Conservation (phyloP, 2,329 filamentous ascomycete species). For the Beauveria medogensis region DNA sequence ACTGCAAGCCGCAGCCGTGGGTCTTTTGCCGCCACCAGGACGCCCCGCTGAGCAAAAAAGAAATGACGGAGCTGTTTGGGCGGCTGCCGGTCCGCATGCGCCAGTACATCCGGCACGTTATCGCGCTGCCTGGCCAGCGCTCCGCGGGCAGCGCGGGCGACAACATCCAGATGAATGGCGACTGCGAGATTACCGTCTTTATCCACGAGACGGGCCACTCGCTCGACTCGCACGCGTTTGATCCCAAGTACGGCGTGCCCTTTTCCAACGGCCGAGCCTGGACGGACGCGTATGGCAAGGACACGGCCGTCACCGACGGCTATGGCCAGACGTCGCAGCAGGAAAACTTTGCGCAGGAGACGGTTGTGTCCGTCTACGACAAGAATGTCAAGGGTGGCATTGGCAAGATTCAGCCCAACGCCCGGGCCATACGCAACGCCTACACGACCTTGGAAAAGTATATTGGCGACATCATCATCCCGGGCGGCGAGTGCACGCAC, state of each 20-base stretch:
- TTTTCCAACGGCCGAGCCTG: slow-evolving; percentile 16
- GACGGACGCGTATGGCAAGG: slow-evolving; percentile 14
- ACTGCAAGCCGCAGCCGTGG: slow-evolving; percentile 21
- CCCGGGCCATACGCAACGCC: slow-evolving; percentile 9
- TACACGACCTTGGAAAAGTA: slow-evolving; percentile 10
- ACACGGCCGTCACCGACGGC: slow-evolving; percentile 13
- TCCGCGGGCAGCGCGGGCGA: slow-evolving; percentile 15
- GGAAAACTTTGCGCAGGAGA: slow-evolving; percentile 21
- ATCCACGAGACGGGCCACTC: slow-evolving; percentile 16
- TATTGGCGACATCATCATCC: slow-evolving; percentile 10
- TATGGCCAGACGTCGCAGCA: slow-evolving; percentile 16
- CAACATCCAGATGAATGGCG: slow-evolving; percentile 15
- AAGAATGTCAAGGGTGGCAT: slow-evolving; percentile 18
- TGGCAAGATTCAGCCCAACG: slow-evolving; percentile 17
- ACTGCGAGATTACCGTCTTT: slow-evolving; percentile 13
- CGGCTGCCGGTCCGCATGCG: slow-evolving; percentile 23
- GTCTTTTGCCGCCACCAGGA: slow-evolving; percentile 24
- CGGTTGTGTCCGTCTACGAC: slow-evolving; percentile 18
- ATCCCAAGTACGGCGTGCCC: slow-evolving; percentile 11
- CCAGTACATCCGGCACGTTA: slow-evolving; percentile 18
- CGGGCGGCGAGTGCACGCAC: slow-evolving; percentile 11
- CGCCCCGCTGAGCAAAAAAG: slow-evolving; percentile 15
- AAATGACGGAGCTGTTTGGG: slow-evolving; percentile 22
- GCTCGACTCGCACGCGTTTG: slow-evolving; percentile 17
- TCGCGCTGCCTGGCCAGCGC: slow-evolving; percentile 17